Evolutionary conservation across 176 grass and related monocot species (phyloP), one percentile per base, ranked within the genome.

Genomic region (Metroxylon sagu): DNA sequence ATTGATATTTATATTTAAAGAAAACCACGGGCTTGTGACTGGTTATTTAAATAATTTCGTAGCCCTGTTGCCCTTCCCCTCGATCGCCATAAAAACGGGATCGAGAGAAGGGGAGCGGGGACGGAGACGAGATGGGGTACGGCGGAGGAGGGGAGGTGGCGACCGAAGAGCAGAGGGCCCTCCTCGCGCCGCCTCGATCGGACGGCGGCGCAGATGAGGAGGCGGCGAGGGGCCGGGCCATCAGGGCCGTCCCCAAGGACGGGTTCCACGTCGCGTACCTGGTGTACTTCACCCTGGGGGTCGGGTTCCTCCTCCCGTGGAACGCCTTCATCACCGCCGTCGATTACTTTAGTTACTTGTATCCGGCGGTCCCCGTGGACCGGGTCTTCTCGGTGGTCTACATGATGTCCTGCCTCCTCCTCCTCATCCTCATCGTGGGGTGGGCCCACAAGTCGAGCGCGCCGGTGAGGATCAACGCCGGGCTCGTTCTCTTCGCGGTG

Each of bases 241-340:
- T 23, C 43, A 25, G 2, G 3, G 15, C 16, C 4, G 25, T 64
- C 3, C 39, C 87, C 1, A 31, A 7, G 19, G 92, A 97, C 76
- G 18, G 54, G 2, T 67, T 97, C 57, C 64, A 66, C 3, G 3
- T 83, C 1, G 92, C 71, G 0, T 97, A 97, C 87, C 56, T 76
- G 61, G 53, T 97, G 61, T 91, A 82, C 84, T 91, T 97, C 81
- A 85, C 62, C 0, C 78, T 97, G n/a, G 93, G 93, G 5, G 50
- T 78, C 0, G 93, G 93, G 14, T 97, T 80, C 78, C 93, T 97
- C 21, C 26, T 97, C 57, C 93, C 93, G 3, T 97, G 93, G 93
- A 91, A 97, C 84, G 78, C 93, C 68, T 97, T 76, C 93, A 97
- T 97, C 75, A 97, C 93, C 54, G 87, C 93, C 75, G 93, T 97